Percentiles rank a stretch among this genome's conserved stretches.
Evolutionary conservation across 148 eudicot species (phyloP).

Genomic region (Dysphania ambrosioides): DNA sequence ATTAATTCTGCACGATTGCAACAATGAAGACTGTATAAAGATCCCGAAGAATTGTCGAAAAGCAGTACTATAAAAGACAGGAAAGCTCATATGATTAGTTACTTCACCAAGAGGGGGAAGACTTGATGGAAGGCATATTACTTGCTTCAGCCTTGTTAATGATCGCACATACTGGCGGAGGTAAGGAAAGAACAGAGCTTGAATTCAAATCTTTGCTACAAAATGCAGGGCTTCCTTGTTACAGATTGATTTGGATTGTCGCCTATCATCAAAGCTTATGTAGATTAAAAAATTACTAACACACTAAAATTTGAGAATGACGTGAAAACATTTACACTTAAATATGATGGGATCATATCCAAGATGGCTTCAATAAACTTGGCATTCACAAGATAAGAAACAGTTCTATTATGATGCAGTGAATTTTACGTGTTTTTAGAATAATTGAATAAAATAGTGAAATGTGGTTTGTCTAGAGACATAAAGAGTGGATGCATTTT

Average conservation of each 20-base stretch:
- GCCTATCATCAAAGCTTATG: conserved; percentile 30
- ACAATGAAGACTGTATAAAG: conserved; percentile 34
- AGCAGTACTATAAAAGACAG: conserved; percentile 29
- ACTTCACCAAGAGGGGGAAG: conserved; percentile 25
- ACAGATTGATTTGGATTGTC: conserved; percentile 29
- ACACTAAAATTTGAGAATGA: neutral
- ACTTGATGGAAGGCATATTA: conserved; percentile 22
- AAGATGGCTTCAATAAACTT: no score
- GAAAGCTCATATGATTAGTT: conserved; percentile 35
- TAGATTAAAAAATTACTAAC: neutral
- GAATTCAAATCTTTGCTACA: conserved; percentile 28
- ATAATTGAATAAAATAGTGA: no score
- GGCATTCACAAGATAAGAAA: no score
- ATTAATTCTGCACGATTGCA: conserved; percentile 47
- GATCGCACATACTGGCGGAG: conserved; percentile 28
- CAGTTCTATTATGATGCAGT: no score
- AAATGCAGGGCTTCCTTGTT: conserved; percentile 32
- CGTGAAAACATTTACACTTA: no score
- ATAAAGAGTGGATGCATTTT: no score
- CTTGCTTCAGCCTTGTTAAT: conserved; percentile 28
- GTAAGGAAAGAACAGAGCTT: conserved; percentile 38
- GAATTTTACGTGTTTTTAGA: no score
- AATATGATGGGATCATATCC: no score
- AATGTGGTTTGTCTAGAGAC: no score
- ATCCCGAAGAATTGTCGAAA: conserved; percentile 34